These are phyloP conservation scores for Colletotrichum orbiculare DNA, from an alignment of 2,329 filamentous ascomycete species.

Conservation along the genomic window DNA sequence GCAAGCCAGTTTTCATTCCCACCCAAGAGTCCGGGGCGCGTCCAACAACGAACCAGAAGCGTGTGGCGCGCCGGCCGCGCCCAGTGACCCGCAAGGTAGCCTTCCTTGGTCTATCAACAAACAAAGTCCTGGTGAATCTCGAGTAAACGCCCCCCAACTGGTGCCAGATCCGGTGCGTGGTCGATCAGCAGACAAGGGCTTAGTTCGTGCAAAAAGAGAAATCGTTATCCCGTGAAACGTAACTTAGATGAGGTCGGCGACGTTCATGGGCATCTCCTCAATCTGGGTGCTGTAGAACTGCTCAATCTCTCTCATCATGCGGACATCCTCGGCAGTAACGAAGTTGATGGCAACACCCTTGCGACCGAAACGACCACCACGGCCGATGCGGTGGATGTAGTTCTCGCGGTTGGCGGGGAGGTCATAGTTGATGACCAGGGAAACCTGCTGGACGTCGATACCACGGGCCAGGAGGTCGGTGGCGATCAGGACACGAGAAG, in stretches of 20 bases:
- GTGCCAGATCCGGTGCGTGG: constrained; percentile 37
- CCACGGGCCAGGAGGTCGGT: constrained; percentile 98
- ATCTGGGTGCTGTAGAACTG: constrained; percentile 99
- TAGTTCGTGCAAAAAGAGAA: constrained; percentile 34
- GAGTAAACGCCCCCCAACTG: constrained; percentile 31
- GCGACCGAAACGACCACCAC: constrained; percentile 98
- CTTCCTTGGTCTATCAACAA: constrained; percentile 39
- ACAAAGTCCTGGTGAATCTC: constrained; percentile 37
- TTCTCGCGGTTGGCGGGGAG: constrained; percentile 99
- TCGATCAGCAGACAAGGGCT: constrained; percentile 33
- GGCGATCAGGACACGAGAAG: constrained; percentile 97
- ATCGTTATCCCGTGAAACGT: constrained; percentile 29
- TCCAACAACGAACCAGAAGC: constrained; percentile 23
- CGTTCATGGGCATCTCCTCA: constrained; percentile 99
- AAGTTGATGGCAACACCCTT: constrained; percentile 99
- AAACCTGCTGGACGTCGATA: constrained; percentile 99
- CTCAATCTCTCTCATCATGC: constrained; percentile 99
- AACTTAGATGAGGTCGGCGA: constrained; percentile 78
- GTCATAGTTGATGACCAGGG: constrained; percentile 99
- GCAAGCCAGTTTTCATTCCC: constrained; percentile 39
- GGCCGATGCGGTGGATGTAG: constrained; percentile 99
- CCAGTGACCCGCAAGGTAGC: constrained; percentile 37
- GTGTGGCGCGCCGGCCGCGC: constrained; percentile 30
- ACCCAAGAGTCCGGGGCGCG: constrained; percentile 37
- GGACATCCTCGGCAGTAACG: constrained; percentile 97